Percentiles rank a stretch among this genome's conserved stretches.
Evolutionary conservation across 2,329 filamentous ascomycete genomes (phyloP).

Genomic region (Penicillium brasilianum): DNA sequence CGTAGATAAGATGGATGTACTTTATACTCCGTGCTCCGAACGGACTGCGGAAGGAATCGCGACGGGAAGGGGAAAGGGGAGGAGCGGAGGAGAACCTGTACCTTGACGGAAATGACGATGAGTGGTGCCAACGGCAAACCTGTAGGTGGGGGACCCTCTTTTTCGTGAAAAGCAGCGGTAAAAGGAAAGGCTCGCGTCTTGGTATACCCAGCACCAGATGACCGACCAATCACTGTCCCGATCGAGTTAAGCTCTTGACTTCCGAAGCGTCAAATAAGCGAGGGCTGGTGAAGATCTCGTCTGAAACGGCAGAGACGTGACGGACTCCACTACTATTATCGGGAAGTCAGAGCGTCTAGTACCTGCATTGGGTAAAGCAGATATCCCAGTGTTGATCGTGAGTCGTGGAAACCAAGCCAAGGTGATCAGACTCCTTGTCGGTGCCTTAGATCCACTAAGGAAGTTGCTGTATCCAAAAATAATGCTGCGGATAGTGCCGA

Average conservation of each 20-base stretch:
- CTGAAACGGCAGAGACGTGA: not conserved
- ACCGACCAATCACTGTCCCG: slow-evolving; percentile 14
- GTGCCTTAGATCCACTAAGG: not conserved
- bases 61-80: not conserved
- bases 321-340: not conserved
- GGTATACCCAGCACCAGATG: slow-evolving; percentile 11
- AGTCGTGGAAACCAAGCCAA: not conserved
- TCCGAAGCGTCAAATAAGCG: slow-evolving; percentile 24
- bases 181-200: slow-evolving; percentile 33
- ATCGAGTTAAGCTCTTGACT: slow-evolving; percentile 18
- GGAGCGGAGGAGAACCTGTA: not conserved
- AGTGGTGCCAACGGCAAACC: not conserved
- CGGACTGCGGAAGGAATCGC: not conserved
- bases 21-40: not conserved
- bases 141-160: slow-evolving; percentile 4
- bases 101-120: not conserved
- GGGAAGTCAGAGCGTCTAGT: not conserved
- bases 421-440: not conserved
- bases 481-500: not conserved
- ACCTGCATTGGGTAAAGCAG: slow-evolving; percentile 1
- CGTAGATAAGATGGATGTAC: not conserved
- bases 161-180: slow-evolving; percentile 26
- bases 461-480: slow-evolving; percentile 7
- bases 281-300: slow-evolving; percentile 6
- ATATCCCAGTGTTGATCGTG: not conserved